Evolutionary conservation across 768 basidiomycete species (phyloP), one percentile per base, ranked within the genome.

Genomic region (Mycena pura): DNA sequence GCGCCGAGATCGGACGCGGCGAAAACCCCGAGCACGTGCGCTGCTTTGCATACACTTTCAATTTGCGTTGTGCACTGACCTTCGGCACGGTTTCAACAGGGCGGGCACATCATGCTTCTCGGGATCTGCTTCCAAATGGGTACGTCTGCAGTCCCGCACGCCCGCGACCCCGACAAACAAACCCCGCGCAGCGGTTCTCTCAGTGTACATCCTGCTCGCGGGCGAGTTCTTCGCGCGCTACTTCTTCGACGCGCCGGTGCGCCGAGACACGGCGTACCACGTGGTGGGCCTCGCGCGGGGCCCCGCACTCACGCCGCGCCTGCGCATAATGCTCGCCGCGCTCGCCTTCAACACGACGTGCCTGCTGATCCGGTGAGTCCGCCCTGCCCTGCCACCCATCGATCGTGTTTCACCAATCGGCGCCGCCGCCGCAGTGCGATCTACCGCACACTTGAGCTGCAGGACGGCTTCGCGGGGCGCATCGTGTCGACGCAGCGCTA

Each of bases 161-260:
- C 15, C n/a, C 46, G 5, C 29, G 24, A 32, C 24, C 21, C 57
- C 24, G 8, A 27, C 38, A 41, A 31, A 39, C 51, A 3, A 34
- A 29, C 27, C 8, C 19, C 22, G 19, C 25, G 63, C 69, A 77
- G 81, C 76, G 31, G 77, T 80, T n/a, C 77, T 86, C 52, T 66
- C 72, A 6, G 60, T 78, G 22, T 84, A 79, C 71, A 72, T 74
- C 46, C 29, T 74, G 14, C 73, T 80, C 51, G 76, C 81, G 0
- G 40, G 69, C 45, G 85, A 86, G 66, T 85, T 82, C 72, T 68
- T 83, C 63, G 38, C 74, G 9, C 77, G 82, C 46, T 80, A 76
- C 66, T 43, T 70, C 46, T 57, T 62, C 21, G 72, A 81, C 63
- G 64, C 60, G 34, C 81, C 83, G 0, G 31, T 82, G 27, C 66